Evolutionary conservation across 495 filamentous ascomycete species (phyloP).

Genomic region (Aspergillus carlsbadensis): DNA sequence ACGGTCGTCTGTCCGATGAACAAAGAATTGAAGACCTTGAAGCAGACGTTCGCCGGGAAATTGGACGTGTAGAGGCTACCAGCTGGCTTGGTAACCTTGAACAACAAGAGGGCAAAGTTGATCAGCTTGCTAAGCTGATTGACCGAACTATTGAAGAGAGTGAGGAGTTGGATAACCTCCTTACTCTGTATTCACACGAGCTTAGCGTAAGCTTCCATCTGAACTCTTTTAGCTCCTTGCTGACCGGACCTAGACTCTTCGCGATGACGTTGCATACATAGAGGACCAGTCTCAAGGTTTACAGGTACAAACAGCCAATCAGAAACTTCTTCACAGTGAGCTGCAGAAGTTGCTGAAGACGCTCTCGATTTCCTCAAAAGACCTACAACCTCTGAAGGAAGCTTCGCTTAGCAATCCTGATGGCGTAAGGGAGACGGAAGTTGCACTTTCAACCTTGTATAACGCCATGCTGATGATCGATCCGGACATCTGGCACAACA

Average conservation of each 20-base stretch:
- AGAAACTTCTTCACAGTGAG: constrained; percentile 89
- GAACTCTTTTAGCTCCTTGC: constrained; percentile 13
- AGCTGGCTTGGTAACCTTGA: constrained; percentile 88
- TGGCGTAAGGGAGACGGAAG: constrained; percentile 74
- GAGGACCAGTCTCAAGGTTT: constrained; percentile 95
- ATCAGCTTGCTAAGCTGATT: constrained; percentile 76
- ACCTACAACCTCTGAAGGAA: constrained; percentile 70
- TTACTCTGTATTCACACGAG: constrained; percentile 93
- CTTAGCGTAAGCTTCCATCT: constrained; percentile 67
- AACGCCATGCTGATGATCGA: constrained; percentile 96
- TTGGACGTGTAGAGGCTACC: constrained; percentile 85
- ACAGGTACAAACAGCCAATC: constrained; percentile 95
- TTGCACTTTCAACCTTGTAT: constrained; percentile 74
- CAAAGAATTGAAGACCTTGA: constrained; percentile 81
- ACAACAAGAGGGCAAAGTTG: constrained; percentile 84
- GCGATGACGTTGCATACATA: constrained; percentile 94
- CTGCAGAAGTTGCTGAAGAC: constrained; percentile 78
- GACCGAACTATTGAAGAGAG: constrained; percentile 90
- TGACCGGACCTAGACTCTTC: constrained; percentile 69
- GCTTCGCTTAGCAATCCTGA: constrained; percentile 68
- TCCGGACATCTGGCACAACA: constrained; percentile 63
- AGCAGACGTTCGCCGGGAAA: constrained; percentile 78
- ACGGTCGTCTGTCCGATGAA: constrained; percentile 65
- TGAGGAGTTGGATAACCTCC: constrained; percentile 88
- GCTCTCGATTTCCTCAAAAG: constrained; percentile 75